Evolutionary conservation across 257 asterid genomes (phyloP), one percentile per base, ranked within the genome.

Genomic region (Forsythia viridissima): DNA sequence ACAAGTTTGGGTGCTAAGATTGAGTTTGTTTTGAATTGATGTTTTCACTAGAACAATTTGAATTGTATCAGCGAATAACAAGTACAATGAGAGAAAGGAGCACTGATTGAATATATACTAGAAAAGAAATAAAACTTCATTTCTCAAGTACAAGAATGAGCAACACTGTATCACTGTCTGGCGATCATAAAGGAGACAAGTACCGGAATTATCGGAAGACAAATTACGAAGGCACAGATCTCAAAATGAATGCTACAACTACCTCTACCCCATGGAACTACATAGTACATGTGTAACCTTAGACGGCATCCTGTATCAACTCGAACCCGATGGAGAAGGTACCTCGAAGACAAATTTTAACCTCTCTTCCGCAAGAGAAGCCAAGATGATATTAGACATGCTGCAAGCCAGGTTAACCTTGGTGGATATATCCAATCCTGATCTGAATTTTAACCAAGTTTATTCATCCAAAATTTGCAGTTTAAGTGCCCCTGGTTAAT

Each of bases 391-490:
- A 21, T 30, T 48, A 51, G 72, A 39, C 71, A 74, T 67, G 72
- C 73, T 24, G 81, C 76, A 65, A 41, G 12, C 73, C 67, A 59
- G 38, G 55, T 72, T 66, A 52, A 63, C 20, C 67, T 38, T 40
- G 44, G 38, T 16, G 65, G 8, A 51, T 63, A 8, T 15, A 30
- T 40, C 72, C 38, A 48, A n/a, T 79, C 55, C 69, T 66, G 57
- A 65, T 52, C 71, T 40, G 24, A 48, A 75, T 76, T 24, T 15
- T 15, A 79, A 8, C 34, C 30, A 71, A 71, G 71, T 38, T 70
- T 36, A 12, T n/a, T 8, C 72, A 5, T 69, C 78, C 34, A 70
- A 59, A n/a, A 30, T 11, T 10, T 65, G 72, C 67, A 38, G 68
- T 57, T 70, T 63, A 21, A 6, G 21, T 72, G 37, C 61, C 70